Percentiles rank a stretch among this genome's conserved stretches.
Evolutionary conservation across 164 flowering plant genomes (phyloP).

Genomic region (Akebia trifoliata): DNA sequence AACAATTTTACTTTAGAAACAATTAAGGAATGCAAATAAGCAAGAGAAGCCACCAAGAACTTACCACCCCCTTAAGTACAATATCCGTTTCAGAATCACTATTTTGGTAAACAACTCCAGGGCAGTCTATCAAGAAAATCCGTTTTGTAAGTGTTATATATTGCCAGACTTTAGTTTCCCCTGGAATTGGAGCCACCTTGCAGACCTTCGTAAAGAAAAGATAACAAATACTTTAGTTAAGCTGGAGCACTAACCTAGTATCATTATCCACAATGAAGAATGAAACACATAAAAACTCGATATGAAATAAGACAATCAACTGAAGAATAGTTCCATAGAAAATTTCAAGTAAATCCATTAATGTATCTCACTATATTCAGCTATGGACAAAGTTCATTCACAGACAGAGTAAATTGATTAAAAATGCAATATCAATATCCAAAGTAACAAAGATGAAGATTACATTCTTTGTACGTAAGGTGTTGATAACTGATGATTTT

Average conservation of each 20-base stretch:
- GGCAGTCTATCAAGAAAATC: constrained; percentile 96
- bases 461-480: constrained; percentile 94
- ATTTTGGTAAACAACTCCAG: constrained; percentile 97
- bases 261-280: too few species aligned
- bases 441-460: constrained; percentile 10
- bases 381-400: not conserved
- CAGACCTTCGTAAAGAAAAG: constrained; percentile 58
- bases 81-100: constrained; percentile 90
- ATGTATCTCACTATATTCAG: too few species aligned
- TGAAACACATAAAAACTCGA: too few species aligned
- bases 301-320: too few species aligned
- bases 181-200: constrained; percentile 99
- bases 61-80: constrained; percentile 97
- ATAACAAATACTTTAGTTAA: constrained; percentile 10
- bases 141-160: constrained; percentile 94
- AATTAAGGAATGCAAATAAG: too few species aligned
- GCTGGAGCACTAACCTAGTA: not conserved
- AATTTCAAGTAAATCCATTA: too few species aligned
- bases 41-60: constrained; percentile 20
- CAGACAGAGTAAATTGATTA: too few species aligned
- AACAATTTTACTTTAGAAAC: too few species aligned
- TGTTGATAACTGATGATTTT: constrained; percentile 97
- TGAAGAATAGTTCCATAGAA: too few species aligned
- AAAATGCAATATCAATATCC: not conserved
- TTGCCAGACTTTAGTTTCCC: constrained; percentile 99